Percentiles rank a stretch among this genome's conserved stretches.
Evolutionary conservation across 140 eudicot genomes (phyloP).

Genomic region (Ambrosia hybrid): DNA sequence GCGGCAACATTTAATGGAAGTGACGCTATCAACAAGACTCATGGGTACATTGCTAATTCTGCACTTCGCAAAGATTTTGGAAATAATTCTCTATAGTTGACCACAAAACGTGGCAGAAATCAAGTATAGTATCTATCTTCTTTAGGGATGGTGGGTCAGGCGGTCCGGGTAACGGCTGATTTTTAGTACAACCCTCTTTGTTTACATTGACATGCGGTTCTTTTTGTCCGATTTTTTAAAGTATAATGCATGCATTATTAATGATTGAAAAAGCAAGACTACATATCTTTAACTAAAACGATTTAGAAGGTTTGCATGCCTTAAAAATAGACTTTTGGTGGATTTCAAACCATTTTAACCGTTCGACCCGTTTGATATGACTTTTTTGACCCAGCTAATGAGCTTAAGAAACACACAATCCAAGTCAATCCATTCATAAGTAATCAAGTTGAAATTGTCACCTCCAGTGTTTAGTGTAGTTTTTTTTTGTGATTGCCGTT

Average conservation of each 20-base stretch:
- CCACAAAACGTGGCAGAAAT: conserved; percentile 57
- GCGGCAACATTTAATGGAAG: conserved; percentile 66
- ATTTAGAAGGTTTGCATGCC: not conserved
- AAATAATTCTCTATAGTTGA: conserved; percentile 39
- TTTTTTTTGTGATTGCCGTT: conserved; percentile 4
- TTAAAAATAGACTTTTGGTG: not conserved
- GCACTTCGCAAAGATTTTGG: conserved; percentile 41
- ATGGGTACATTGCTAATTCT: conserved; percentile 41
- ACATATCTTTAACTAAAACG: not conserved
- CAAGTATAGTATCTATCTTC: conserved; percentile 52
- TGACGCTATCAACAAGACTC: conserved; percentile 49
- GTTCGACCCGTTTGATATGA: not conserved
- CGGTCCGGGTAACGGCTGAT: too few relatives aligned
- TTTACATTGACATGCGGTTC: too few relatives aligned
- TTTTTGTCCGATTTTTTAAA: too few relatives aligned
- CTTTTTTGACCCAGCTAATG: not conserved
- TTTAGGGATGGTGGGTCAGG: not conserved
- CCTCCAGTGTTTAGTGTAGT: not conserved
- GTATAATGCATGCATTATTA: not conserved
- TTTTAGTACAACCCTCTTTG: too few relatives aligned
- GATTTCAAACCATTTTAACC: not conserved
- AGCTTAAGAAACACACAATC: not conserved
- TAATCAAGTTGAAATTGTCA: not conserved
- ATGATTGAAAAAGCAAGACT: not conserved
- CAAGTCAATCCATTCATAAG: not conserved